These are phyloP conservation scores for Prunus davidiana DNA, from an alignment of 306 rosid species.

Conservation along the genomic window DNA sequence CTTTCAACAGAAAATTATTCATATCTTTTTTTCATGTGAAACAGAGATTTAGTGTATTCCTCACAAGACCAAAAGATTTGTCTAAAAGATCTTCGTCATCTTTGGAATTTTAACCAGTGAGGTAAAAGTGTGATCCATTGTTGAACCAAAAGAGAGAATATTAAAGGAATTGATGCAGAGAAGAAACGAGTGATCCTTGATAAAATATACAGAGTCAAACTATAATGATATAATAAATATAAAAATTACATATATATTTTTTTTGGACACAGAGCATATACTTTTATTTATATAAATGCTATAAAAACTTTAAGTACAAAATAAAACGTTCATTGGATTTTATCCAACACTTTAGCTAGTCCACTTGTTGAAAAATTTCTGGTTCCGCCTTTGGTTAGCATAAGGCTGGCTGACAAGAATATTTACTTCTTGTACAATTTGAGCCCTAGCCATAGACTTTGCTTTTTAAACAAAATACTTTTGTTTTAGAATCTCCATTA, in stretches of 20 bases:
- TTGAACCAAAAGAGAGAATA: background rate
- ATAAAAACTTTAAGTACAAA: no score
- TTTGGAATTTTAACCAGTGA: background rate
- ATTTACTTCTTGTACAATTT: slow-evolving; percentile 28
- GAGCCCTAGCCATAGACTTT: slow-evolving; percentile 36
- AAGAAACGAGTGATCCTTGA: background rate
- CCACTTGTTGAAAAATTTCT: no score
- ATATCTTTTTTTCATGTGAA: background rate
- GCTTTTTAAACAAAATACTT: slow-evolving; percentile 21
- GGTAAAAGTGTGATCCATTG: background rate
- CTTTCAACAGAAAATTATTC: background rate
- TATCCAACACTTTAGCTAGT: no score
- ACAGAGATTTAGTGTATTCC: background rate
- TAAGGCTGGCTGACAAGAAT: slow-evolving; percentile 40
- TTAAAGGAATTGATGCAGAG: background rate
- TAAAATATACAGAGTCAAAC: no score
- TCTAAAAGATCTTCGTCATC: background rate
- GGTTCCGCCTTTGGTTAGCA: background rate
- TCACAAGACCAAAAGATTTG: no score
- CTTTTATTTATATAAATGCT: no score
- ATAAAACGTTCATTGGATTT: no score
- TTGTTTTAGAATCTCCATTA: slow-evolving; percentile 37
- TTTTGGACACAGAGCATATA: no score
- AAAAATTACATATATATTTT: no score
- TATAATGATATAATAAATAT: no score